These are phyloP conservation scores for Phytophthora hybrid DNA, from an alignment of 352 stramenopile genomes.

Conservation along the genomic window DNA sequence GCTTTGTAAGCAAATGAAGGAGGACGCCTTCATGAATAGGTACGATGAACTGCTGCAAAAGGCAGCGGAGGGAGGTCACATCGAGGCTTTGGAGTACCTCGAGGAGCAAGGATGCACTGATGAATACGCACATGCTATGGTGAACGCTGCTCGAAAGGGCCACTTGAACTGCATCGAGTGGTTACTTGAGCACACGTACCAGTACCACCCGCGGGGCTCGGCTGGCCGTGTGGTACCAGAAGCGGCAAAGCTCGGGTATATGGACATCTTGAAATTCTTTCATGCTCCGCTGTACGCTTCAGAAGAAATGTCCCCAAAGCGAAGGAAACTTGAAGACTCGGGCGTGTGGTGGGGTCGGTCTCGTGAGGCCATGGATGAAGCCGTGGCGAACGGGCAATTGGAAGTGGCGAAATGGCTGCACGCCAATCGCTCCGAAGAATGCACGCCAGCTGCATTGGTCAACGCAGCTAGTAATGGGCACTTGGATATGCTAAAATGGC, in stretches of 20 bases:
- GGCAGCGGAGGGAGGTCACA: slow-evolving; percentile 1
- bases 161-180: slow-evolving; percentile 5
- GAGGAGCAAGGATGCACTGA: slow-evolving; percentile 8
- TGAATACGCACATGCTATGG: slow-evolving; percentile 5
- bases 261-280: slow-evolving; percentile 8
- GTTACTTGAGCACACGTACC: slow-evolving; percentile 9
- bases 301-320: slow-evolving; percentile 2
- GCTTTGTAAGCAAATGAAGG: slow-evolving; percentile 8
- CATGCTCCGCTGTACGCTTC: background rate
- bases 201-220: background rate
- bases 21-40: slow-evolving; percentile 1
- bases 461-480: background rate
- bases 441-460: background rate
- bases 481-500: slow-evolving; percentile 2
- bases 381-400: background rate
- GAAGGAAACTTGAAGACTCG: slow-evolving; percentile 8
- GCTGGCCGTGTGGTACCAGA: background rate
- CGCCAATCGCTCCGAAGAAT: background rate
- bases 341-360: slow-evolving; percentile 4
- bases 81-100: slow-evolving; percentile 8
- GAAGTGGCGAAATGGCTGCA: slow-evolving; percentile 2
- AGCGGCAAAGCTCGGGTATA: slow-evolving; percentile 4
- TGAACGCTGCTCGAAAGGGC: background rate
- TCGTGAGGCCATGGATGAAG: background rate
- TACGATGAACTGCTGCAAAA: background rate